Base-by-base conservation (phyloP, 2,329 filamentous ascomycete genomes). In the Aspergillus tanneri region DNA sequence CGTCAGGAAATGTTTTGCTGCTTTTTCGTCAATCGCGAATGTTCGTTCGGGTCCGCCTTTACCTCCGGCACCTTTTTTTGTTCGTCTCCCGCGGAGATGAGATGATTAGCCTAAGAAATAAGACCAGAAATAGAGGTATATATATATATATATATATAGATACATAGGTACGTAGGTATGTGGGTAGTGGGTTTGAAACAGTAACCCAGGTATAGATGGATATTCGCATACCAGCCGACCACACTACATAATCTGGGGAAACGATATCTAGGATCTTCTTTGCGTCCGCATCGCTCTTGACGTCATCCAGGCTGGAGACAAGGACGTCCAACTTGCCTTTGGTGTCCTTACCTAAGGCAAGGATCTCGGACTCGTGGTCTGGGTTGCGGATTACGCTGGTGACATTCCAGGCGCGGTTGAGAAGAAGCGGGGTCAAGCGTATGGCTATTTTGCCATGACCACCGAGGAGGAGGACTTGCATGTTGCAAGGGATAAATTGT, bases 371-470 rank as follows among this genome's bases (percentile, higher is more conserved):
- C 35, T 80, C 77, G 57, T 93, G 88, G 0, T 83, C 82, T n/a
- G 81, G 73, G 54, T 83, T 81, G 60, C 89, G 86, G 66, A 95
- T 85, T 52, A 93, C 75, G 65, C 85, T 88, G 50, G 86, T 90
- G 45, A 95, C 86, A 56, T 81, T 82, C 86, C 88, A 92, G 25
- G 81, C 82, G 56, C 84, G 82, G 42, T 83, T 77, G 34, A 93
- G 81, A 6, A 95, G 82, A 50, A 91, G 78, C 1, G 86, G 87
- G 7, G 88, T 93, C 30, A 93, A 78, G 35, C 85, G 72, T 49
- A 88, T 82, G 56, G 88, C 81, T 50, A 93, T 71, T 66, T 90
- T 89, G 72, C 89, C 89, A 73, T 91, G 88, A 61, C 88, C 89
- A 62, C 88, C 88, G 54, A 93, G 81, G 56, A 93, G 71, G 52